These are phyloP conservation scores for Acanthamoeba castellanii DNA, from an alignment of 208 protist genomes.

Conservation along the genomic window DNA sequence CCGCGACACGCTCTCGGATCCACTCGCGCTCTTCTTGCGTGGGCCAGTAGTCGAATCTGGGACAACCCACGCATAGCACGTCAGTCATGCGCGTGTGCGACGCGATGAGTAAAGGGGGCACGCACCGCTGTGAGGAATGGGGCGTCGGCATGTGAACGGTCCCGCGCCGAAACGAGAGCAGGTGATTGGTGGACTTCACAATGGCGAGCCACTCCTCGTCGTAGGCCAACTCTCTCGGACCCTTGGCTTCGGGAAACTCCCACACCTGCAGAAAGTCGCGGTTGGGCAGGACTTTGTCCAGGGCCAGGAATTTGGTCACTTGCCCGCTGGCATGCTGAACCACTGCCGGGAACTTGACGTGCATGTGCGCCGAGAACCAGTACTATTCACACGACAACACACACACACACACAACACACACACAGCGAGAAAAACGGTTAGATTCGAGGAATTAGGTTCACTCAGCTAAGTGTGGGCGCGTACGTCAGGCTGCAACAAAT, in stretches of 20 bases:
- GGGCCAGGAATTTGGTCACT: conserved; percentile 89
- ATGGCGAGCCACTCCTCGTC: conserved; percentile 70
- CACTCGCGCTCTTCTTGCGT: conserved; percentile 62
- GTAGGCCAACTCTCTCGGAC: conserved; percentile 17
- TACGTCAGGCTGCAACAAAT: conserved; percentile 79
- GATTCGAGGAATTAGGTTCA: too few relatives aligned
- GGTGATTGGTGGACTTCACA: conserved; percentile 50
- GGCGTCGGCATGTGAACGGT: not conserved
- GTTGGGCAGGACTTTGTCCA: conserved; percentile 91
- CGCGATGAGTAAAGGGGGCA: not conserved
- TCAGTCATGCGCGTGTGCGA: not conserved
- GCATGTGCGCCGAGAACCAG: conserved; percentile 92
- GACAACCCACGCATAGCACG: not conserved
- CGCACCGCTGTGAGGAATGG: not conserved
- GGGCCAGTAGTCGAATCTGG: not conserved
- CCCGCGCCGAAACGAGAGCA: conserved; percentile 6
- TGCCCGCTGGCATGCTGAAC: conserved; percentile 71
- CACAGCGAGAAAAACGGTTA: too few relatives aligned
- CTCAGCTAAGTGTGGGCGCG: too few relatives aligned
- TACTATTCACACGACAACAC: conserved; percentile 62
- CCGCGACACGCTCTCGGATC: not conserved
- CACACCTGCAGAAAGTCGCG: conserved; percentile 89
- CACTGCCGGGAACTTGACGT: conserved; percentile 90
- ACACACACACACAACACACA: not conserved
- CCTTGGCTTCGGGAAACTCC: conserved; percentile 56